Percentiles rank a stretch among this genome's conserved stretches.
Evolutionary conservation across 140 eudicot genomes (phyloP).

Genomic region (Senecio squalidus): DNA sequence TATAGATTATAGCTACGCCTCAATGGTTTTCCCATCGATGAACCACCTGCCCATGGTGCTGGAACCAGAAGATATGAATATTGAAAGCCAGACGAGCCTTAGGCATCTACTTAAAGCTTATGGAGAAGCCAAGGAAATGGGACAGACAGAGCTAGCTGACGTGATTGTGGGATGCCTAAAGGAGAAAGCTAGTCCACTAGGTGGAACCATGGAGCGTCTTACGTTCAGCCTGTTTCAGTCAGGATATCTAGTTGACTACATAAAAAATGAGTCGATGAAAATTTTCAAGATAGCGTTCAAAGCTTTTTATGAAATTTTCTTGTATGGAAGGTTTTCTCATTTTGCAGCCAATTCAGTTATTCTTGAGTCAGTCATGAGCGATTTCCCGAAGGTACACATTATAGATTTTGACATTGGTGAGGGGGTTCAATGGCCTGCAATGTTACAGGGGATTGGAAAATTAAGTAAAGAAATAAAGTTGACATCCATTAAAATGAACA

Average conservation of each 20-base stretch:
- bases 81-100: conserved; percentile 32
- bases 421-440: conserved; percentile 38
- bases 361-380: conserved; percentile 18
- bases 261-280: conserved; percentile 35
- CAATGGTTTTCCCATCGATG: no score
- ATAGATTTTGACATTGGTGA: conserved; percentile 43
- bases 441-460: conserved; percentile 33
- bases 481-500: conserved; percentile 18
- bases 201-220: conserved; percentile 49
- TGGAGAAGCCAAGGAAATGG: conserved; percentile 64
- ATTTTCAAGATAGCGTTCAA: conserved; percentile 24
- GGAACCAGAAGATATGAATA: conserved; percentile 28
- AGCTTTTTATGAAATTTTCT: conserved; percentile 37
- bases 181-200: conserved; percentile 44
- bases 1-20: no score
- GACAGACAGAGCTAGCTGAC: conserved; percentile 35
- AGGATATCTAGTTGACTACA: conserved; percentile 36
- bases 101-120: conserved; percentile 48
- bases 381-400: conserved; percentile 23
- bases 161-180: conserved; percentile 32
- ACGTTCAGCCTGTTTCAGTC: conserved; percentile 41
- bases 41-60: no score
- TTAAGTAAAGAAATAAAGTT: conserved; percentile 15
- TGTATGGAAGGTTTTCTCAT: conserved; percentile 36
- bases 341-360: conserved; percentile 35